These are phyloP conservation scores for Saitoella complicata DNA, from an alignment of 805 yeast species.

Conservation along the genomic window DNA sequence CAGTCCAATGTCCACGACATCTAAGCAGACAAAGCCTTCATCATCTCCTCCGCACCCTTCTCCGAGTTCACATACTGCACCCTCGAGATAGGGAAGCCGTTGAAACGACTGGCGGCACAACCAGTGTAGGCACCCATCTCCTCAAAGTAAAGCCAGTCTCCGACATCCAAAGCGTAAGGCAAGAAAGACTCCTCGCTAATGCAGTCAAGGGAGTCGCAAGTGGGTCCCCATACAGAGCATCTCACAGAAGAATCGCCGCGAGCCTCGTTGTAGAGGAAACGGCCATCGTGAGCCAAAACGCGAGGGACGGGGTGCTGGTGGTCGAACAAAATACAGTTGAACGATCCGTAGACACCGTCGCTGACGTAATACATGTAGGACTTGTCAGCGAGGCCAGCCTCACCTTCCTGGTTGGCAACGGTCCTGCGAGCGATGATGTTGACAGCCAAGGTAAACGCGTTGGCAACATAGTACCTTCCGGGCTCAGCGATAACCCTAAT, in stretches of 20 bases:
- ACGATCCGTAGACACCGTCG: conserved; percentile 90
- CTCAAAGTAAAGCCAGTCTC: conserved; percentile 84
- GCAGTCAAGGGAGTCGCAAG: conserved; percentile 93
- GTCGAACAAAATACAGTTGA: conserved; percentile 86
- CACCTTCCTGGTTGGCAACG: conserved; percentile 19
- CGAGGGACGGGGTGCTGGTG: conserved; percentile 67
- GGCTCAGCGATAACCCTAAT: conserved; percentile 71
- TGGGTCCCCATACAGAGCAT: conserved; percentile 88
- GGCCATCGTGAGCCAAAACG: conserved; percentile 41
- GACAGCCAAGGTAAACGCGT: conserved; percentile 70
- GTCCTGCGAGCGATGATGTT: conserved; percentile 75
- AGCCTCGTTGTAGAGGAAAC: conserved; percentile 21
- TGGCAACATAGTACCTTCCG: conserved; percentile 76
- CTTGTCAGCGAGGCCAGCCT: conserved; percentile 14
- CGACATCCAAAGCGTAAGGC: conserved; percentile 49
- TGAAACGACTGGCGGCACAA: conserved; percentile 83
- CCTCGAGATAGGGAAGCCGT: conserved; percentile 57
- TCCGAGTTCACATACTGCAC: conserved; percentile 47
- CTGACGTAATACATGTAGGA: conserved; percentile 68
- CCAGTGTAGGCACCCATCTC: conserved; percentile 83
- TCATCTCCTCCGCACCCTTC: conserved; percentile 9
- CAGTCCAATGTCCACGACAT: no score
- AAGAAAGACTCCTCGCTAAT: conserved; percentile 38
- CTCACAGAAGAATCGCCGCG: conserved; percentile 3
- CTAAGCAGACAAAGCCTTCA: background rate